Conservation (phyloP, 2,329 filamentous ascomycete genomes). For the Trichophyton equinum region DNA sequence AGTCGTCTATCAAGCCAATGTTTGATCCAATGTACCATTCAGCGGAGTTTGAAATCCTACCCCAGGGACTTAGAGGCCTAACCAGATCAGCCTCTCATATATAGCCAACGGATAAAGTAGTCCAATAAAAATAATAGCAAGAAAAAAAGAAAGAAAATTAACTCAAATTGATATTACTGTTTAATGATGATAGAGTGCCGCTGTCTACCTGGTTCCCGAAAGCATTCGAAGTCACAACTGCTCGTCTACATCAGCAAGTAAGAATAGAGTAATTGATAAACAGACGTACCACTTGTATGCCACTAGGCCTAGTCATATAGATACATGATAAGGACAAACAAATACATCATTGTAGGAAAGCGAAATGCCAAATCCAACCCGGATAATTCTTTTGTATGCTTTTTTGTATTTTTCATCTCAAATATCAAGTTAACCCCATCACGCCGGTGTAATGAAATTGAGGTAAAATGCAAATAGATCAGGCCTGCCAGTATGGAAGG, state of each 20-base stretch:
- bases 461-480: not conserved
- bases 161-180: not conserved
- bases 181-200: constrained; percentile 9
- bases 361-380: not conserved
- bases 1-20: not conserved
- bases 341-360: not conserved
- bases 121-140: too few relatives aligned
- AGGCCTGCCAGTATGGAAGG: not conserved
- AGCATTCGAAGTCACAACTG: constrained; percentile 8
- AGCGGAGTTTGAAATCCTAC: constrained; percentile 13
- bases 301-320: constrained; percentile 2
- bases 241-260: not conserved
- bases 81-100: not conserved
- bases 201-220: constrained; percentile 12
- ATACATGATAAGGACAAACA: not conserved
- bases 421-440: not conserved
- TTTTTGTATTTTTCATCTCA: not conserved
- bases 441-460: constrained; percentile 1
- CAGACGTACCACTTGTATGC: not conserved
- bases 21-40: constrained; percentile 5
- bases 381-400: not conserved
- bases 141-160: too few relatives aligned
- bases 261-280: too few relatives aligned
- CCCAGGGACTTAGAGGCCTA: constrained; percentile 10
- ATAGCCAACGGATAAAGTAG: too few relatives aligned